These are phyloP conservation scores for Neonectria punicea DNA, from an alignment of 2,329 filamentous ascomycete species.

Conservation along the genomic window DNA sequence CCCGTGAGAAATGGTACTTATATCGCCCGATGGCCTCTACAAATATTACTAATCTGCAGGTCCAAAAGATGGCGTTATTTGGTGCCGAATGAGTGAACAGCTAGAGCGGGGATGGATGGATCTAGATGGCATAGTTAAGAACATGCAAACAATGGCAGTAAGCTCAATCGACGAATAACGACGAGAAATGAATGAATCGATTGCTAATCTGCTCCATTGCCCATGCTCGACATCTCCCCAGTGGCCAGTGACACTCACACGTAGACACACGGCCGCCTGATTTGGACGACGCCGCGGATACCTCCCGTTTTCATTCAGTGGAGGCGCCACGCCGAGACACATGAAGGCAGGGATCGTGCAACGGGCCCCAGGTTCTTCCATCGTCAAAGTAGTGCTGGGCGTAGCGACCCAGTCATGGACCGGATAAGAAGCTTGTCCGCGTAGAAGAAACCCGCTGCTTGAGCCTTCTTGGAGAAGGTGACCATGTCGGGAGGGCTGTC, in stretches of 20 bases:
- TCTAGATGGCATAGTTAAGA: background rate
- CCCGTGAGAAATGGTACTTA: background rate
- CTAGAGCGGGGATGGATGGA: background rate
- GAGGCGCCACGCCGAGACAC: background rate
- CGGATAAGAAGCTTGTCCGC: too few species aligned
- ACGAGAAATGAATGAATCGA: background rate
- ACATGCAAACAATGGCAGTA: background rate
- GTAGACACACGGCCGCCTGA: background rate
- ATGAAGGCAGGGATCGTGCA: slow-evolving; percentile 4
- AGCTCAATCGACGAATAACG: background rate
- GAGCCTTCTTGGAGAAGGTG: slow-evolving; percentile 93
- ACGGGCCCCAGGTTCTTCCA: background rate
- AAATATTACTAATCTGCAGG: background rate
- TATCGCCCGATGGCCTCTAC: background rate
- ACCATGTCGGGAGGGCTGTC: slow-evolving; percentile 86
- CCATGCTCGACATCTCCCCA: background rate
- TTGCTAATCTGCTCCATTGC: background rate
- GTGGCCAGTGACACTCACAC: background rate
- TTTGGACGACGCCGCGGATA: slow-evolving; percentile 15
- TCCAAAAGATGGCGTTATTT: background rate
- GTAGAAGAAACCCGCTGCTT: slow-evolving; percentile 86
- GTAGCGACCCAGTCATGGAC: too few species aligned
- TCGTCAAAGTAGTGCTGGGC: too few species aligned
- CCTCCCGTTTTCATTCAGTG: slow-evolving; percentile 5
- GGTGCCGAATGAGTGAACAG: background rate